These are phyloP conservation scores for Cordyceps cateniannulata DNA, from an alignment of 2,329 filamentous ascomycete genomes.

Conservation along the genomic window DNA sequence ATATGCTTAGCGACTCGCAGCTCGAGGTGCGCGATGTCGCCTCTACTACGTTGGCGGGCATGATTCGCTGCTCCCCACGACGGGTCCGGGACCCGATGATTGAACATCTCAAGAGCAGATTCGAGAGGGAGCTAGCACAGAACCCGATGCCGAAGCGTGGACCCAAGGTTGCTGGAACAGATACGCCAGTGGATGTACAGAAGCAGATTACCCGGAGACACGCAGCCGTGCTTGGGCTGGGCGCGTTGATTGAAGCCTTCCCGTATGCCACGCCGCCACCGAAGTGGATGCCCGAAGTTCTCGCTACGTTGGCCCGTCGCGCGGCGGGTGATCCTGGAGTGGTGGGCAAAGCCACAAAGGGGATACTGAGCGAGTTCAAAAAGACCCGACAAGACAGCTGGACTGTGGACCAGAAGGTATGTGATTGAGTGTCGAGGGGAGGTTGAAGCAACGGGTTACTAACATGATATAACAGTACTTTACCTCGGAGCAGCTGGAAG, in stretches of 20 bases:
- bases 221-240: constrained; percentile 84
- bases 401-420: constrained; percentile 95
- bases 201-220: constrained; percentile 77
- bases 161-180: constrained; percentile 53
- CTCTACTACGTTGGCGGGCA: constrained; percentile 87
- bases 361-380: constrained; percentile 93
- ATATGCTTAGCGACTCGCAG: constrained; percentile 87
- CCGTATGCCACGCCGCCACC: constrained; percentile 93
- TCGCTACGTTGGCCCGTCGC: constrained; percentile 76
- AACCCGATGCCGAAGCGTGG: constrained; percentile 81
- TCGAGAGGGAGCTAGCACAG: constrained; percentile 67
- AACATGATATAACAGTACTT: constrained; percentile 55
- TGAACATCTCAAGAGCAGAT: constrained; percentile 66
- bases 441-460: constrained; percentile 16
- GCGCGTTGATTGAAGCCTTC: constrained; percentile 89
- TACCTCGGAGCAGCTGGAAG: constrained; percentile 85
- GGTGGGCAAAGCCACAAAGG: constrained; percentile 93
- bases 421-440: constrained; percentile 23
- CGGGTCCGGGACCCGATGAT: constrained; percentile 75
- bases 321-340: constrained; percentile 86
- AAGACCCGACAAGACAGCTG: constrained; percentile 99
- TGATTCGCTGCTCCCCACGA: constrained; percentile 92
- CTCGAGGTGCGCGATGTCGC: constrained; percentile 91
- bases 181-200: constrained; percentile 64
- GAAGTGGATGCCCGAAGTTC: constrained; percentile 84